A percentile compares a stretch with the other conserved stretches of the same genome.
Conservation (phyloP, 1,139 yeast species). For the Pichia sp. region DNA sequence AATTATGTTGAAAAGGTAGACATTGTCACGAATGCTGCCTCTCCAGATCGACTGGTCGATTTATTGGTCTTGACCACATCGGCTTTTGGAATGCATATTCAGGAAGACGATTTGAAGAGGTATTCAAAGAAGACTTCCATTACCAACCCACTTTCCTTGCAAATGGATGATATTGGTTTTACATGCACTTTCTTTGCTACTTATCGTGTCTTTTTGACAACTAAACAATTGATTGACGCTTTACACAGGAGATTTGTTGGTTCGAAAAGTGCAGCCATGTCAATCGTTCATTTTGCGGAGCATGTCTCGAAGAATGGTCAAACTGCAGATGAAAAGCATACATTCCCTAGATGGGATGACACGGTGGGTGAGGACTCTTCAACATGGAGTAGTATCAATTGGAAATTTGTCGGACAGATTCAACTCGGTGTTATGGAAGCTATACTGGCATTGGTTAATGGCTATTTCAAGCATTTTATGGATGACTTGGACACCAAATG, state of each 20-base stretch:
- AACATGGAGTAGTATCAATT: slow-evolving; percentile 30
- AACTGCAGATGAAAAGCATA: neutral
- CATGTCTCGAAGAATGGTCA: neutral
- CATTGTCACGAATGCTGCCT: slow-evolving; percentile 42
- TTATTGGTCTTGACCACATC: slow-evolving; percentile 55
- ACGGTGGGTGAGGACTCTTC: slow-evolving; percentile 17
- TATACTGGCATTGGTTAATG: slow-evolving; percentile 60
- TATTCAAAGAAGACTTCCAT: slow-evolving; percentile 19
- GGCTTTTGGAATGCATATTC: slow-evolving; percentile 44
- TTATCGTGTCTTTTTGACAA: slow-evolving; percentile 55
- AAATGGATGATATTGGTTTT: slow-evolving; percentile 53
- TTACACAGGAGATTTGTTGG: slow-evolving; percentile 49
- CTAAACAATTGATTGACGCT: slow-evolving; percentile 41
- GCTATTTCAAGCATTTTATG: slow-evolving; percentile 70
- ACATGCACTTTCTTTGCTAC: slow-evolving; percentile 61
- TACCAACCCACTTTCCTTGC: slow-evolving; percentile 22
- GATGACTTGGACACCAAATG: slow-evolving; percentile 58
- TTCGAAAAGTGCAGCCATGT: slow-evolving; percentile 50
- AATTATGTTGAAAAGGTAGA: slow-evolving; percentile 21
- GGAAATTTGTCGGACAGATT: slow-evolving; percentile 59
- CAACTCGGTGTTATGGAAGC: slow-evolving; percentile 82
- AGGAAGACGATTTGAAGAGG: slow-evolving; percentile 34
- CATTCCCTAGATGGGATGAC: slow-evolving; percentile 50
- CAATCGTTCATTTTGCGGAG: slow-evolving; percentile 30
- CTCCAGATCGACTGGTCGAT: slow-evolving; percentile 53